Percentiles rank a stretch among this genome's conserved stretches.
Evolutionary conservation across 176 grass and related monocot genomes (phyloP).

Genomic region (Dactylis glomerata): DNA sequence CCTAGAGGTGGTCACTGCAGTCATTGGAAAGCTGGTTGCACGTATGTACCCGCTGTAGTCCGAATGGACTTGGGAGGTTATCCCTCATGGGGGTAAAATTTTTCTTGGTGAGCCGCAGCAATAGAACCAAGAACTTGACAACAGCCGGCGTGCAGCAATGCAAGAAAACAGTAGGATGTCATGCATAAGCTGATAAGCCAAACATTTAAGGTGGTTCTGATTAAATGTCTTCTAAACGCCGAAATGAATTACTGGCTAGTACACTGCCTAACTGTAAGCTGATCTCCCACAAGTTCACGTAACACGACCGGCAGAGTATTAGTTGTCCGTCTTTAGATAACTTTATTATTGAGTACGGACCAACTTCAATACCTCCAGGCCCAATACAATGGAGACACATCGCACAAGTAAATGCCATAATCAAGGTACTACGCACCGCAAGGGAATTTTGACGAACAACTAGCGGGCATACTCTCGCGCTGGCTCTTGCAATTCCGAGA

Average conservation of each 20-base stretch:
- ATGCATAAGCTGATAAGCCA: too few relatives aligned
- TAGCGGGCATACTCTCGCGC: background rate
- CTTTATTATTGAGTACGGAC: too few relatives aligned
- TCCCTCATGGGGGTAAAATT: too few relatives aligned
- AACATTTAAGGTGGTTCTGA: background rate
- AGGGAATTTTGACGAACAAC: slow-evolving; percentile 21
- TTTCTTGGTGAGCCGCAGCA: too few relatives aligned
- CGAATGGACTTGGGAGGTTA: too few relatives aligned
- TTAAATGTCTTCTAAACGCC: background rate
- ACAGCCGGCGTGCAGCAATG: background rate
- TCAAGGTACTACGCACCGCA: background rate
- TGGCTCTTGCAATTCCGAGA: background rate
- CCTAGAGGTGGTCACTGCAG: too few relatives aligned
- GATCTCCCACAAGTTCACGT: background rate
- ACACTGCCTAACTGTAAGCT: background rate
- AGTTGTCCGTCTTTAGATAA: too few relatives aligned
- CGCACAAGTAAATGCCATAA: background rate
- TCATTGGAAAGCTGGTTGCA: too few relatives aligned
- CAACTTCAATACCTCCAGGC: background rate
- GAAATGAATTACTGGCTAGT: background rate
- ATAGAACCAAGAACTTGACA: background rate
- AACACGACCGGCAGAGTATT: too few relatives aligned
- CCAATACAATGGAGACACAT: background rate
- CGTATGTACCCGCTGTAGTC: too few relatives aligned
- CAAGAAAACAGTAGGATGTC: background rate